These are phyloP conservation scores for Metschnikowia santaceciliae DNA, from an alignment of 805 yeast genomes.

Conservation along the genomic window DNA sequence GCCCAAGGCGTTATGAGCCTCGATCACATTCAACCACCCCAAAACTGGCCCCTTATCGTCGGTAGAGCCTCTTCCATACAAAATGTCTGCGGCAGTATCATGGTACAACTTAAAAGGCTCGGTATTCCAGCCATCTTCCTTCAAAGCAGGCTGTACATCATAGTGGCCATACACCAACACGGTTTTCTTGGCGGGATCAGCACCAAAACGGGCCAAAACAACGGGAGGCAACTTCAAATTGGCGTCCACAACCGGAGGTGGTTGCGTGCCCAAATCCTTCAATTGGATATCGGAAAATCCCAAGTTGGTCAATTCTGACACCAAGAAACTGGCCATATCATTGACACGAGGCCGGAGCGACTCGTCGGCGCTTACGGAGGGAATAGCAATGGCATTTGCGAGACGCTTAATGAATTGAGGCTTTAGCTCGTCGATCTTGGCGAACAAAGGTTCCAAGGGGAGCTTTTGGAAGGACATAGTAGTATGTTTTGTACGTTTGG, in stretches of 20 bases:
- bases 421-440: slow-evolving; percentile 69
- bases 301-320: slow-evolving; percentile 58
- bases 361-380: slow-evolving; percentile 93
- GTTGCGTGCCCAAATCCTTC: slow-evolving; percentile 83
- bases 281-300: slow-evolving; percentile 83
- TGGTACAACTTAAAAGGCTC: slow-evolving; percentile 78
- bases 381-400: slow-evolving; percentile 83
- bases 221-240: slow-evolving; percentile 84
- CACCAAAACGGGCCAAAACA: slow-evolving; percentile 85
- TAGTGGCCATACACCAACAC: slow-evolving; percentile 94
- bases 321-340: slow-evolving; percentile 82
- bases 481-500: no score
- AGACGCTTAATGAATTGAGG: slow-evolving; percentile 71
- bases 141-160: slow-evolving; percentile 94
- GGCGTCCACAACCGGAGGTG: slow-evolving; percentile 75
- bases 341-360: slow-evolving; percentile 83
- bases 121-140: slow-evolving; percentile 92
- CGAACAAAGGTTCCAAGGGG: slow-evolving; percentile 45
- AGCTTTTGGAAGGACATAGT: slow-evolving; percentile 40
- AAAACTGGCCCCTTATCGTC: slow-evolving; percentile 98
- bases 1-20: slow-evolving; percentile 84
- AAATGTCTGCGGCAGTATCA: slow-evolving; percentile 57
- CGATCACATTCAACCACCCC: slow-evolving; percentile 91
- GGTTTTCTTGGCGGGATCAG: slow-evolving; percentile 78
- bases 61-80: slow-evolving; percentile 91